These are phyloP conservation scores for Suillus spraguei DNA, from an alignment of 768 basidiomycete genomes.

Conservation along the genomic window DNA sequence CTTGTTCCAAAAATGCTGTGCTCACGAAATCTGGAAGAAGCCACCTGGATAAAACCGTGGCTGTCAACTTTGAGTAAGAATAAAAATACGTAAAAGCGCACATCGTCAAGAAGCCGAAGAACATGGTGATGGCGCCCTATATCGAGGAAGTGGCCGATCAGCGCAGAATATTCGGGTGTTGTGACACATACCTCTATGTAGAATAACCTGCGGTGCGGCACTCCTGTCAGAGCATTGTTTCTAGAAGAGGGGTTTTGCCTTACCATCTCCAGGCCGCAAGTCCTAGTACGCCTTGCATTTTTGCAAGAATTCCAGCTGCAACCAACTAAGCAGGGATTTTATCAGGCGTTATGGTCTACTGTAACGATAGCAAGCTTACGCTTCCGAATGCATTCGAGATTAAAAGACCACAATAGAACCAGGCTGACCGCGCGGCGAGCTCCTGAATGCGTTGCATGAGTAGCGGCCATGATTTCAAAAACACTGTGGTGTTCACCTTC, in stretches of 20 bases:
- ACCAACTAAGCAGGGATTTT: conserved; percentile 46
- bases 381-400: conserved; percentile 71
- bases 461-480: background rate
- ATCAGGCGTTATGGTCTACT: background rate
- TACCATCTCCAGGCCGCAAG: conserved; percentile 75
- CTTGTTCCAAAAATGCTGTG: conserved; percentile 9
- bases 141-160: background rate
- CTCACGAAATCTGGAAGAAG: conserved; percentile 60
- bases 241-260: conserved; percentile 14
- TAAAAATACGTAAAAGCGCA: conserved; percentile 21
- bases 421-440: conserved; percentile 63
- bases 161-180: background rate
- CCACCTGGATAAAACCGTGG: conserved; percentile 41
- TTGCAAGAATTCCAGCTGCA: conserved; percentile 72
- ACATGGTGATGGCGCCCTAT: conserved; percentile 66
- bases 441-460: conserved; percentile 41
- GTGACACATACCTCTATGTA: conserved; percentile 57
- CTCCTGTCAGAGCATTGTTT: background rate
- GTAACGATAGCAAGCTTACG: conserved; percentile 37
- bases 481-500: conserved; percentile 19
- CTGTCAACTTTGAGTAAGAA: background rate
- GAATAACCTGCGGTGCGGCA: conserved; percentile 52
- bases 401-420: conserved; percentile 60
- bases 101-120: conserved; percentile 57
- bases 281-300: conserved; percentile 69